Conservation (phyloP, 441 rosid species). For the Kokia cookei region DNA sequence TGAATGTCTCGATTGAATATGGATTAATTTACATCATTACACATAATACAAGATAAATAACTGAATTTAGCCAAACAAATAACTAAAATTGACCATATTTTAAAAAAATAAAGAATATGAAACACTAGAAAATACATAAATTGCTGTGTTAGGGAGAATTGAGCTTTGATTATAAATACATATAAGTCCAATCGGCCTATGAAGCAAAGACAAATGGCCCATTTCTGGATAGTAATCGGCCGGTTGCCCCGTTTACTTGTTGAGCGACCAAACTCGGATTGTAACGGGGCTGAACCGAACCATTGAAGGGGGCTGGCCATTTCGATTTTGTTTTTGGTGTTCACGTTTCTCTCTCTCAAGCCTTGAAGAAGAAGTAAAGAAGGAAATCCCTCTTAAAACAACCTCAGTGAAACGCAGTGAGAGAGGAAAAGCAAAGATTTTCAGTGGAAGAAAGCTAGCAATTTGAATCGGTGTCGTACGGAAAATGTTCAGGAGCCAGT, state of each 20-base stretch:
- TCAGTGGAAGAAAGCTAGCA: not conserved
- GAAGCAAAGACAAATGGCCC: not conserved
- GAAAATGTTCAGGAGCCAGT: constrained; percentile 90
- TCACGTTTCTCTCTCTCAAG: not conserved
- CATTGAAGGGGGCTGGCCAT: not conserved
- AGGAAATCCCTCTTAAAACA: constrained; percentile 1
- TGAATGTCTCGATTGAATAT: too few species aligned
- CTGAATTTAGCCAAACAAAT: too few species aligned
- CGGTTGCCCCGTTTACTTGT: not conserved
- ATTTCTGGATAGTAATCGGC: not conserved
- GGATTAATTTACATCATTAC: too few species aligned
- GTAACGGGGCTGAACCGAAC: not conserved
- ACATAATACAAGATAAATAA: too few species aligned
- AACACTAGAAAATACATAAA: too few species aligned
- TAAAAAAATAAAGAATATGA: too few species aligned
- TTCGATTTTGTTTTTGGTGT: not conserved
- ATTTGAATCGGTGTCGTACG: not conserved
- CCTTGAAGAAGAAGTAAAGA: constrained; percentile 6
- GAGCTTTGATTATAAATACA: not conserved
- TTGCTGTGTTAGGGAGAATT: too few species aligned
- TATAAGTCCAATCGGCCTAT: not conserved
- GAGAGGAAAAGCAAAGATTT: not conserved
- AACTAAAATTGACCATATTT: too few species aligned
- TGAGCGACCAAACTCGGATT: not conserved
- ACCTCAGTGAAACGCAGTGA: not conserved